Evolutionary conservation across 768 basidiomycete species (phyloP).

Genomic region (Botryobasidium botryosum): DNA sequence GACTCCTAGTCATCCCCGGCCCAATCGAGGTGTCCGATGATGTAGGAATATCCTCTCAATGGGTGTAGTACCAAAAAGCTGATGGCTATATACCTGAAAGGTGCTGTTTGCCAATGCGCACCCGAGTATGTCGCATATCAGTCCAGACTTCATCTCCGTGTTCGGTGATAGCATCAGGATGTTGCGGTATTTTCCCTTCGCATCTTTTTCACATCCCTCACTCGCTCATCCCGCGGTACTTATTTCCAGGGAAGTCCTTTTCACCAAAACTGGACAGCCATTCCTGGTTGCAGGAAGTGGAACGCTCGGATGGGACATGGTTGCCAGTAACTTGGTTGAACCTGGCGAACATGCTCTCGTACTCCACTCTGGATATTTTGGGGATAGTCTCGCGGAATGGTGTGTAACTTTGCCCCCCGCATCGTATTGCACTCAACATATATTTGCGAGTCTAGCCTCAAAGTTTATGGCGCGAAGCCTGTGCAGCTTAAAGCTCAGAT

Average conservation of each 20-base stretch:
- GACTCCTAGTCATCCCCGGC: conserved; percentile 34
- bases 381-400: conserved; percentile 81
- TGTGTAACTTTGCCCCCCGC: conserved; percentile 16
- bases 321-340: conserved; percentile 75
- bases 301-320: conserved; percentile 95
- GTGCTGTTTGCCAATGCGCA: conserved; percentile 91
- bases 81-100: conserved; percentile 19
- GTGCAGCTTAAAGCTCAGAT: conserved; percentile 69
- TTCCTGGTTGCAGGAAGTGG: conserved; percentile 91
- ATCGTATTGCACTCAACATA: neutral
- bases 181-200: conserved; percentile 39
- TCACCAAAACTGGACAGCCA: conserved; percentile 64
- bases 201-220: conserved; percentile 1
- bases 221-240: conserved; percentile 4
- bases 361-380: conserved; percentile 86
- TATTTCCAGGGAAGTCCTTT: conserved; percentile 45
- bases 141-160: conserved; percentile 70
- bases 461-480: conserved; percentile 78
- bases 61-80: neutral
- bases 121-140: conserved; percentile 76
- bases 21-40: conserved; percentile 47
- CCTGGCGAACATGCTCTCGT: conserved; percentile 60
- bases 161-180: conserved; percentile 82
- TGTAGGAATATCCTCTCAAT: conserved; percentile 18
- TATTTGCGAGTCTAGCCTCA: conserved; percentile 32